Conservation (phyloP, 31 red algal species). For the Odonthalia washingtoniensis region DNA sequence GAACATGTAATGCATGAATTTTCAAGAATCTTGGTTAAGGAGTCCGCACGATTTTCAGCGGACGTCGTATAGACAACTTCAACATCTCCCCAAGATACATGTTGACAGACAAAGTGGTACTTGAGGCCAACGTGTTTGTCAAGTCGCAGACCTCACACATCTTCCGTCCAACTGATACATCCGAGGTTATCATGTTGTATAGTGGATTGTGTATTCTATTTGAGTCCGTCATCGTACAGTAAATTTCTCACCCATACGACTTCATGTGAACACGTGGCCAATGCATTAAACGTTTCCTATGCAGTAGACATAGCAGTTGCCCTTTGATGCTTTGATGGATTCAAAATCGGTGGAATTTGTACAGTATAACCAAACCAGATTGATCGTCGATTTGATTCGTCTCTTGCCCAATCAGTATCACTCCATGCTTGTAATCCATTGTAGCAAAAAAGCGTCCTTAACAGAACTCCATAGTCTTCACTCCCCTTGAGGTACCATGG, state of each 20-base stretch:
- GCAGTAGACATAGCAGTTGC: no score
- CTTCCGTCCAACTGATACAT: constrained; percentile 15
- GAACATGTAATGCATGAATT: no score
- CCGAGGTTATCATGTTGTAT: constrained; percentile 40
- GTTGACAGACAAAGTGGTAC: constrained; percentile 20
- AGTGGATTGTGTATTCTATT: background rate
- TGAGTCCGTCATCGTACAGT: background rate
- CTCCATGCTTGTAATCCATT: no score
- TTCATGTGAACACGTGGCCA: constrained; percentile 6
- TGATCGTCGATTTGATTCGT: no score
- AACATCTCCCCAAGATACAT: background rate
- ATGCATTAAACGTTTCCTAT: constrained; percentile 19
- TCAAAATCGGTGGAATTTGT: no score
- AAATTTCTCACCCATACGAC: constrained; percentile 25
- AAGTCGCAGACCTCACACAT: background rate
- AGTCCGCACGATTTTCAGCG: constrained; percentile 18
- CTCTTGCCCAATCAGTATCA: no score
- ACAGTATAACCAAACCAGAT: no score
- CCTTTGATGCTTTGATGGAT: no score
- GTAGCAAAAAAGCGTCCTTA: no score
- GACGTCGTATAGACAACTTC: constrained; percentile 4
- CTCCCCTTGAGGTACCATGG: no score
- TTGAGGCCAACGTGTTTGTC: constrained; percentile 39
- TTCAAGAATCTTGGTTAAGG: constrained; percentile 12
- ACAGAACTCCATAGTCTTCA: no score